Percentiles rank a stretch among this genome's conserved stretches.
Conservation (phyloP, 768 basidiomycete species). For the Suillus occidentalis region DNA sequence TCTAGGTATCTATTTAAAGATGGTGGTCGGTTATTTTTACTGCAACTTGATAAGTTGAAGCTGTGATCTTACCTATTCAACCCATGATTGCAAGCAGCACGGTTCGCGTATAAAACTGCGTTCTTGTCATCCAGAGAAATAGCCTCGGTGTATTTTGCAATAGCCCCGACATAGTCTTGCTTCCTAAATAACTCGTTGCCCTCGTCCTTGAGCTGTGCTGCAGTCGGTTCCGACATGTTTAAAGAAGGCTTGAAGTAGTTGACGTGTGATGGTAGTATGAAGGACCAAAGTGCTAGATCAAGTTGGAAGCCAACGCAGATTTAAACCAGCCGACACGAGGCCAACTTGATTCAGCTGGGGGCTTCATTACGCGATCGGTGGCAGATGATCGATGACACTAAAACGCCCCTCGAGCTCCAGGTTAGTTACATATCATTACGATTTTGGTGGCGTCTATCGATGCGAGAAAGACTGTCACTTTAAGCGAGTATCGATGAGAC, state of each 20-base stretch:
- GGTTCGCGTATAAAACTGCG: slow-evolving; percentile 44
- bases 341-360: neutral
- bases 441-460: neutral
- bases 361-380: neutral
- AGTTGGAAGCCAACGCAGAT: neutral
- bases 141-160: slow-evolving; percentile 42
- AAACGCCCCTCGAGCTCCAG: neutral
- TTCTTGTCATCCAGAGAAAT: slow-evolving; percentile 39
- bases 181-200: slow-evolving; percentile 41
- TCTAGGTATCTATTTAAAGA: slow-evolving; percentile 6
- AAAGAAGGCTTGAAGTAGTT: neutral
- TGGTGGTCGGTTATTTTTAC: neutral
- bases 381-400: neutral
- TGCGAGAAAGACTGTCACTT: neutral
- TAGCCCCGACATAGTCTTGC: slow-evolving; percentile 35
- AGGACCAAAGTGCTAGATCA: neutral
- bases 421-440: neutral
- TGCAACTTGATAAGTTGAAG: neutral
- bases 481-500: neutral
- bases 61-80: slow-evolving; percentile 33
- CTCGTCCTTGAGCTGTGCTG: slow-evolving; percentile 34
- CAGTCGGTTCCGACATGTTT: neutral
- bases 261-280: neutral
- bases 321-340: neutral
- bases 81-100: slow-evolving; percentile 39